Evolutionary conservation across 2,329 filamentous ascomycete genomes (phyloP).

Genomic region (Trichoderma guizhouense): DNA sequence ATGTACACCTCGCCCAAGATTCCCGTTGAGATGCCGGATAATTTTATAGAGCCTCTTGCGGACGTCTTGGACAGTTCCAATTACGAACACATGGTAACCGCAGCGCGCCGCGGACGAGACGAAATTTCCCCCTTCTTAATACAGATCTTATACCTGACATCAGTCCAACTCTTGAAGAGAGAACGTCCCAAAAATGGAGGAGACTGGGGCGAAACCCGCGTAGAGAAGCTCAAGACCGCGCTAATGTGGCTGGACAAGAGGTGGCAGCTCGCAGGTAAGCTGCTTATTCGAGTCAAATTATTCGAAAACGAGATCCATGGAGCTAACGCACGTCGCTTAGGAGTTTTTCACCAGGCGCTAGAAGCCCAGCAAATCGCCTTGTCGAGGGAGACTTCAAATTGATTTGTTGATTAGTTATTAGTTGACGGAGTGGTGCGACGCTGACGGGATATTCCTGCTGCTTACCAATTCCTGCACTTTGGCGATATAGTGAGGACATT

Average conservation of each 20-base stretch:
- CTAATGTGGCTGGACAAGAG: background rate
- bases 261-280: slow-evolving; percentile 4
- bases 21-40: background rate
- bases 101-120: background rate
- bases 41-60: background rate
- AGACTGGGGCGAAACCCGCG: background rate
- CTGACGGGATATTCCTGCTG: background rate
- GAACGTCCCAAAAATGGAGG: background rate
- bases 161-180: background rate
- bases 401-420: background rate
- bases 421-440: background rate
- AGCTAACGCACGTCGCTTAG: background rate
- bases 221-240: background rate
- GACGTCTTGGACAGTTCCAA: background rate
- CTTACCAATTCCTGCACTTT: background rate
- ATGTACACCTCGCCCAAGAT: background rate
- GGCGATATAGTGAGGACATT: background rate
- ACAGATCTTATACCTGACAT: background rate
- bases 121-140: background rate
- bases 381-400: background rate
- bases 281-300: background rate
- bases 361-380: slow-evolving; percentile 7
- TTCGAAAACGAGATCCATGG: background rate
- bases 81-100: background rate
- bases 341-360: background rate